Base-by-base conservation (phyloP, 2,329 filamentous ascomycete species). In the Bipolaris cookei region DNA sequence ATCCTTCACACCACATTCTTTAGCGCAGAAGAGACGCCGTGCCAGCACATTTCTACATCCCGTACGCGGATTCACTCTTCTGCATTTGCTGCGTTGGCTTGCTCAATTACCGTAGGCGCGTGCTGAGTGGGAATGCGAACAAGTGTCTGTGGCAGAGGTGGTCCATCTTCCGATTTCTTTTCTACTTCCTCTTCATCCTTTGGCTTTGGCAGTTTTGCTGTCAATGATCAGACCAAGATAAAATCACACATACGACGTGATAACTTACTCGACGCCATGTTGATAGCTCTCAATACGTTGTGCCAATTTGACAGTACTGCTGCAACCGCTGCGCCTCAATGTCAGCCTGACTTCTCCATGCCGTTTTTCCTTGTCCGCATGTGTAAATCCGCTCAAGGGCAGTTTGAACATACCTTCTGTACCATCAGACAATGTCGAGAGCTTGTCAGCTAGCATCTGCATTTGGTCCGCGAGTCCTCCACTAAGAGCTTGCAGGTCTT, bases 251-350 rank as follows among this genome's bases (percentile, higher is more conserved):
- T 42, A 23, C 52, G 32, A 4, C 48, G 11, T 14, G 41, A 30
- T 6, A 25, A 79, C 86, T 71, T 82, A 93, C 90, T 84, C 58
- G 90, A 93, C 60, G 91, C 91, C 90, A 95, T 93, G 71, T 90
- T 90, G 70, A 96, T 93, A 39, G 90, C 90, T 63, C 89, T 84
- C 58, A 96, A 82, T 63, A 96, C 91, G 67, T 91, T 93, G 76
- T 93, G 89, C 91, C 91, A 96, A 75, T 95, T 96, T 51, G 88
- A 86, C 73, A 96, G 81, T 20, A 96, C 91, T n/a, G 88, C 85
- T 37, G 91, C 91, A 69, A 96, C 91, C 58, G 90, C 90, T 92
- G 52, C 51, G 45, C 45, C 35, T 51, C 73, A 54, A 62, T 52
- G 59, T 73, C 62, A 72, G 62, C 39, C 48, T 23, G 20, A 21